Evolutionary conservation across 441 rosid genomes (phyloP).

Genomic region (Pelargonium fulgidum): DNA sequence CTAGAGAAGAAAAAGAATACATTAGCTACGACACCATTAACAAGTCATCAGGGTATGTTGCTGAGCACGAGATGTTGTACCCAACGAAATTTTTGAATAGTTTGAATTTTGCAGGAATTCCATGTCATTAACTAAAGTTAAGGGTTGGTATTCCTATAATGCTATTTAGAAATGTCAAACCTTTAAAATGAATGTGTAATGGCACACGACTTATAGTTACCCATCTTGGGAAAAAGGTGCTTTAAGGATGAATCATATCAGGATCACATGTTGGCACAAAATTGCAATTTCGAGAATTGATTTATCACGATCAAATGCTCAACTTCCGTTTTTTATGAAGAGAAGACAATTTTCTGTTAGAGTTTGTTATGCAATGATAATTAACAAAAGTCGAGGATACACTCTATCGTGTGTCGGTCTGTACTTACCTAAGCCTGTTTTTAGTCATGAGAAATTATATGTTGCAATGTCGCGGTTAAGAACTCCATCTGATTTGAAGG

Average conservation of each 20-base stretch:
- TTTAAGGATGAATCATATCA: background rate
- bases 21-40: background rate
- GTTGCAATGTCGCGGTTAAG: conserved; percentile 11
- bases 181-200: background rate
- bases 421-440: conserved; percentile 1
- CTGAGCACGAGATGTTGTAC: background rate
- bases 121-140: background rate
- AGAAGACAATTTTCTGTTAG: conserved; percentile 15
- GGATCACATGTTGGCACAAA: background rate
- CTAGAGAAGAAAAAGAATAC: background rate
- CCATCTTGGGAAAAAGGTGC: background rate
- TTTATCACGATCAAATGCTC: background rate
- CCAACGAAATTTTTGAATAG: conserved; percentile 8
- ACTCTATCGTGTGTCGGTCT: background rate
- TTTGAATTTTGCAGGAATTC: background rate
- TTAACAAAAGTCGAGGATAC: conserved; percentile 20
- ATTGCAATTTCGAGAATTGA: background rate
- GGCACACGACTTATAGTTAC: conserved; percentile 10
- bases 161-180: conserved; percentile 14
- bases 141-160: background rate
- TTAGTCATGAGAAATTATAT: conserved; percentile 13
- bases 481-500: background rate
- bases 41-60: background rate
- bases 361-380: conserved; percentile 9
- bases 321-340: conserved; percentile 9